Evolutionary conservation across 371 early-diverging fungal genomes (phyloP).

Genomic region (Apophysomyces elegans): DNA sequence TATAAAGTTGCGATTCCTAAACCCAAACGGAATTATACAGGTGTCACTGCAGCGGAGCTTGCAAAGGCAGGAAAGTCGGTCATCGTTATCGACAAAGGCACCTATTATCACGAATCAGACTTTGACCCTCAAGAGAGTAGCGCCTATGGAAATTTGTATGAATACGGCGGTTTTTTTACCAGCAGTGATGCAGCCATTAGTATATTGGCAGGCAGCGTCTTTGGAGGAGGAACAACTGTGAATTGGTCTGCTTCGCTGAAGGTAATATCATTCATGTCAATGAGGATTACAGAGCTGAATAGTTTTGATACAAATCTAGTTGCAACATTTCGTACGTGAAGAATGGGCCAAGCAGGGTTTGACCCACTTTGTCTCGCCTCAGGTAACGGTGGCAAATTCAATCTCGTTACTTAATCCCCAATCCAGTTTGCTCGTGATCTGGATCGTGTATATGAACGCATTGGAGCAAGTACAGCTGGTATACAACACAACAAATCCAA

Average conservation of each 20-base stretch:
- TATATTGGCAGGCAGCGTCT: constrained; percentile 64
- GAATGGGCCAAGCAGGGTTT: constrained; percentile 77
- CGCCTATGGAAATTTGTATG: constrained; percentile 55
- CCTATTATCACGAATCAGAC: constrained; percentile 60
- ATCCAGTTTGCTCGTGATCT: constrained; percentile 43
- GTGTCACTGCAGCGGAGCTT: constrained; percentile 74
- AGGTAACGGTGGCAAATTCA: constrained; percentile 15
- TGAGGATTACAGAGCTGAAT: neutral
- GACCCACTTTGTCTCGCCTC: constrained; percentile 57
- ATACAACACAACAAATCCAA: constrained; percentile 69
- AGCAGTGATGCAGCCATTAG: constrained; percentile 51
- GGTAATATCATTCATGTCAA: constrained; percentile 28
- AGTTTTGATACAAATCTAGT: constrained; percentile 24
- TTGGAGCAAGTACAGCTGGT: constrained; percentile 58
- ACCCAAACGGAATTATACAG: constrained; percentile 14
- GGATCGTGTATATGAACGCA: constrained; percentile 59
- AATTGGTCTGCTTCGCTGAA: constrained; percentile 65
- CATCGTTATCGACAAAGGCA: constrained; percentile 76
- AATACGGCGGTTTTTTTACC: constrained; percentile 48
- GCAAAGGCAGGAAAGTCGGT: constrained; percentile 71
- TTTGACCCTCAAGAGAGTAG: constrained; percentile 52
- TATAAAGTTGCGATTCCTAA: neutral
- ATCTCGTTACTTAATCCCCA: neutral
- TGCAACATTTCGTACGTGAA: constrained; percentile 66
- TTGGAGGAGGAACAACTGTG: constrained; percentile 75